Evolutionary conservation across 768 basidiomycete species (phyloP), one percentile per base, ranked within the genome.

Genomic region (Xerocomellus intermedius): DNA sequence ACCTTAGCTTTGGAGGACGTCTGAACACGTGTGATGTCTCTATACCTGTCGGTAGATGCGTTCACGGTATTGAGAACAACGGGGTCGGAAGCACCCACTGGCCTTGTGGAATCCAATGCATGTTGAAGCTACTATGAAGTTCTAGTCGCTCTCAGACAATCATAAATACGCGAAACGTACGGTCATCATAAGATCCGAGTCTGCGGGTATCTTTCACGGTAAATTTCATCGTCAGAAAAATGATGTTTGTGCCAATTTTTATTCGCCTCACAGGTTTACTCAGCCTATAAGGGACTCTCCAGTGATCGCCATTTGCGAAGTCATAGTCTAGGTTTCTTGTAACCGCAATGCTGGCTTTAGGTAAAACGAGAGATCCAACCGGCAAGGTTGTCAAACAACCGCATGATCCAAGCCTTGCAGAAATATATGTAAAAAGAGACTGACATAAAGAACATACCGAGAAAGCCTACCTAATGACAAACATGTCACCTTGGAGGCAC

Each of bases 41-140:
- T 66, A 48, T 62, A 86, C 87, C 88, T 90, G 70, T 93, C 91
- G 38, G 89, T 84, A 48, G 87, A 89, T n/a, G 89, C 90, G 62
- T 91, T 92, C 32, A 85, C 75, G 21, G 75, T 63, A 50, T 76
- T 57, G 37, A 61, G 48, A 14, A 84, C 63, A 54, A 87, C 74
- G 32, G 64, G 61, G 19, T 65, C 65, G 14, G 69, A 57, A 44
- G 73, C 70, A 16, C 59, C 68, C 19, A 61, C 41, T 22, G 84
- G 82, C 42, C 79, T 80, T 30, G 76, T 75, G 44, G 64, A 71
- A 41, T 75, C 67, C 26, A 84, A 67, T 21, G 79, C 72, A 45
- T 69, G 73, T 39, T 71, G 69, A 47, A 87, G 70, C 85, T 86
- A 58, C 45, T 38, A 49, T 42, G 44, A 49, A 44, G 45, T 45